These are phyloP conservation scores for Azolla pinnata DNA, from an alignment of 75 land plant genomes.

Conservation along the genomic window DNA sequence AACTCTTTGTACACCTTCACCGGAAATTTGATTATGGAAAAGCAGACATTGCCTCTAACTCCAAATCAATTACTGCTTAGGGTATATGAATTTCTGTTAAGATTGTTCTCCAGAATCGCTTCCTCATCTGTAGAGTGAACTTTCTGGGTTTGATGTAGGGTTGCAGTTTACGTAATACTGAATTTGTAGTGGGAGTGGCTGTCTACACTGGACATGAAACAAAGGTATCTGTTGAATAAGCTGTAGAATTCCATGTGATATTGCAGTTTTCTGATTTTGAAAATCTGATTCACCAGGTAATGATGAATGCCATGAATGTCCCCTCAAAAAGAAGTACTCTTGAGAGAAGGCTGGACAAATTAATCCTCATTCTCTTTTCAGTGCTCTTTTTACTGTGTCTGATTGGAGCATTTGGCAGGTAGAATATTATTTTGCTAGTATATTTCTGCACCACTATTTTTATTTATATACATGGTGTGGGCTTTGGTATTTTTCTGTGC, in stretches of 20 bases:
- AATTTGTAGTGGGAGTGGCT: conserved; percentile 79
- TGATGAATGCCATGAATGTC: conserved; percentile 99
- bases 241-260: too few relatives aligned
- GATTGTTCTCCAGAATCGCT: too few relatives aligned
- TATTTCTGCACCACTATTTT: too few relatives aligned
- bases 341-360: conserved; percentile 90
- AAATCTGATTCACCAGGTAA: conserved; percentile 46
- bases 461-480: background rate
- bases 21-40: conserved; percentile 72
- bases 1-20: conserved; percentile 97
- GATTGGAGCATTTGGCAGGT: conserved; percentile 97
- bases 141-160: conserved; percentile 43
- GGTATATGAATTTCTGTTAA: too few relatives aligned
- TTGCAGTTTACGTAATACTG: conserved; percentile 93
- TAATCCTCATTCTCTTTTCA: conserved; percentile 72
- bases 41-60: conserved; percentile 81
- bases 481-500: background rate
- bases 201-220: conserved; percentile 96
- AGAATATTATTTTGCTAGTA: background rate
- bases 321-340: conserved; percentile 97
- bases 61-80: conserved; percentile 88
- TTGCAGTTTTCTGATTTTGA: background rate
- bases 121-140: too few relatives aligned
- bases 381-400: conserved; percentile 70
- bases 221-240: conserved; percentile 67